Conservation (phyloP, 192 early-diverging fungal species). For the Dissophora globulifera region DNA sequence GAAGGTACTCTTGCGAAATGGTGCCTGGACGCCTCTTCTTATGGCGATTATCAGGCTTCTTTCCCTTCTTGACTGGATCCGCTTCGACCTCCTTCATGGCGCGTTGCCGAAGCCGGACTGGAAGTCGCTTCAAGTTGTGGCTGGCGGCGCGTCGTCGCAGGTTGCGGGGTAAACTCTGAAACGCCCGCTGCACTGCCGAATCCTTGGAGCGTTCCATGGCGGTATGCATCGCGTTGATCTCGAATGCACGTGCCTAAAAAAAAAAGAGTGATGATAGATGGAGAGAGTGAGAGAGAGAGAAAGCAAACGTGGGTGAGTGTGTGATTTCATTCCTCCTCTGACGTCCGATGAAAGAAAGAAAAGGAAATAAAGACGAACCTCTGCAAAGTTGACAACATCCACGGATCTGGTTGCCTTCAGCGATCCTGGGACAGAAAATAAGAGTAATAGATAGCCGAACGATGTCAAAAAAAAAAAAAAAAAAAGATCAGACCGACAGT, state of each 20-base stretch:
- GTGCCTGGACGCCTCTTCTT: constrained; percentile 57
- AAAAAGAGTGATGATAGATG: no score
- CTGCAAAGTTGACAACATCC: constrained; percentile 69
- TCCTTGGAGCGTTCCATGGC: constrained; percentile 75
- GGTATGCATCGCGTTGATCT: constrained; percentile 87
- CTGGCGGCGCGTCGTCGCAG: constrained; percentile 94
- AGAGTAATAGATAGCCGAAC: no score
- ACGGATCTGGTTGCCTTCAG: constrained; percentile 50
- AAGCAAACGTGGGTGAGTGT: no score
- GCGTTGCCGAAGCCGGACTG: constrained; percentile 78
- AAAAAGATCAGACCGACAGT: no score
- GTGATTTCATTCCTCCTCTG: no score
- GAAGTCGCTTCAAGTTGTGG: constrained; percentile 95
- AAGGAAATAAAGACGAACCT: constrained; percentile 47
- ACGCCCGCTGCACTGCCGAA: constrained; percentile 61
- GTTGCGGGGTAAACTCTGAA: constrained; percentile 91
- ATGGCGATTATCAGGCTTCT: constrained; percentile 55
- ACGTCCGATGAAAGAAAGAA: no score
- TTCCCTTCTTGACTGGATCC: constrained; percentile 55
- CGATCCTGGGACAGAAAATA: constrained; percentile 11
- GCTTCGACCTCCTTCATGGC: constrained; percentile 73
- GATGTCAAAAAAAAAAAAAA: no score
- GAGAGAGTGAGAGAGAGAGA: no score
- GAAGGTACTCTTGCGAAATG: constrained; percentile 59
- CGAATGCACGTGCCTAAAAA: constrained; percentile 78